These are phyloP conservation scores for Neurospora hispaniola DNA, from an alignment of 495 filamentous ascomycete species.

Conservation along the genomic window DNA sequence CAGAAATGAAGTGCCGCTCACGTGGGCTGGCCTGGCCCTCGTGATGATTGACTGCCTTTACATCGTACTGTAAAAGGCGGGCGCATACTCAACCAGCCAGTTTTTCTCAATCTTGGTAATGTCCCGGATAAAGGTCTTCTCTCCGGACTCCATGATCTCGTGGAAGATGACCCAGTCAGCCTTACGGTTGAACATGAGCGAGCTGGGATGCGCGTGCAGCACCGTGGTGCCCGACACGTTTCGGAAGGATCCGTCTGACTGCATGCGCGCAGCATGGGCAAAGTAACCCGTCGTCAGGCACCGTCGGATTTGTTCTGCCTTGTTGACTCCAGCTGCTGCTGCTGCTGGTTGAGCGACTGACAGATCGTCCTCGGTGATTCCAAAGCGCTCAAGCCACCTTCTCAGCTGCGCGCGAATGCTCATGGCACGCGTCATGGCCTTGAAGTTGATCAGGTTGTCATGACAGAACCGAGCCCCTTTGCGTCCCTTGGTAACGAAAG, in stretches of 20 bases:
- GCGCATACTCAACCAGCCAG: conserved; percentile 85
- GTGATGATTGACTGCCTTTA: neutral
- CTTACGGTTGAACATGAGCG: conserved; percentile 94
- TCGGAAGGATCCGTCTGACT: conserved; percentile 82
- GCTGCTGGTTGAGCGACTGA: conserved; percentile 8
- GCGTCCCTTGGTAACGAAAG: conserved; percentile 76
- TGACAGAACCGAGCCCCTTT: conserved; percentile 82
- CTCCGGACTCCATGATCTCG: conserved; percentile 84
- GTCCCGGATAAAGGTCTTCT: conserved; percentile 86
- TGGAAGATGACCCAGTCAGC: conserved; percentile 97
- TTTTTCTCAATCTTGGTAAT: conserved; percentile 82
- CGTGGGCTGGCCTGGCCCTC: neutral
- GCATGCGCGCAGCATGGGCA: conserved; percentile 92
- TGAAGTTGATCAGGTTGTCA: conserved; percentile 78
- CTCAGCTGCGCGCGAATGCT: conserved; percentile 80
- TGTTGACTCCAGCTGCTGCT: conserved; percentile 20
- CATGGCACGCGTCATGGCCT: conserved; percentile 68
- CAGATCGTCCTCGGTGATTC: conserved; percentile 54
- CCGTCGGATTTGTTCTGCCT: conserved; percentile 63
- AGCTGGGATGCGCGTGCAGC: conserved; percentile 84
- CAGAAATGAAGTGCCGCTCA: neutral
- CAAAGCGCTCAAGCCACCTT: conserved; percentile 79
- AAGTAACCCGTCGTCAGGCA: conserved; percentile 92
- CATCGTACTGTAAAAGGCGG: conserved; percentile 63
- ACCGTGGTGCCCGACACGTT: conserved; percentile 63